Evolutionary conservation across 2,329 filamentous ascomycete species (phyloP).

Genomic region (Pestalotiopsis sp.): DNA sequence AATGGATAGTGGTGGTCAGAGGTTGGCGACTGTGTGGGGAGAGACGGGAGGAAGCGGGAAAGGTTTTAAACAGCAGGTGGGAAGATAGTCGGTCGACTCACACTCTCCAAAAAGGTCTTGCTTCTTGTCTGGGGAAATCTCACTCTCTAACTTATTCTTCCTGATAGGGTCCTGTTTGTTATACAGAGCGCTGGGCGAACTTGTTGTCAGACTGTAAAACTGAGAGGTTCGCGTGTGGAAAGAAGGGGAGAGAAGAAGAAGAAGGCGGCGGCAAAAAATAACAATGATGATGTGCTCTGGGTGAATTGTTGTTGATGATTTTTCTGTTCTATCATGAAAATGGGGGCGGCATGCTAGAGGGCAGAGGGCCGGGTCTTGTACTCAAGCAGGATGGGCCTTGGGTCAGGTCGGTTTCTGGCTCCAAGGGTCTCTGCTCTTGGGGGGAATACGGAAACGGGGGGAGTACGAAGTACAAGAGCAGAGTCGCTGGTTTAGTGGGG

Average conservation of each 20-base stretch:
- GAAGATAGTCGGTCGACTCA: constrained; percentile 12
- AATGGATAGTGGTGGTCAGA: constrained; percentile 11
- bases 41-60: constrained; percentile 11
- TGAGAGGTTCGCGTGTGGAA: constrained; percentile 6
- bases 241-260: neutral
- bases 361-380: constrained; percentile 13
- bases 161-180: constrained; percentile 11
- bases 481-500: constrained; percentile 6
- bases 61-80: constrained; percentile 15
- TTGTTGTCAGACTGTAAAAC: constrained; percentile 9
- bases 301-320: constrained; percentile 2
- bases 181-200: constrained; percentile 10
- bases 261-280: neutral
- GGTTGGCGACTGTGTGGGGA: constrained; percentile 14
- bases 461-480: constrained; percentile 6
- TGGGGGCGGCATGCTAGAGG: constrained; percentile 12
- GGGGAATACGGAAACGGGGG: constrained; percentile 10
- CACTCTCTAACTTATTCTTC: constrained; percentile 4
- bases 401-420: constrained; percentile 11
- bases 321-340: constrained; percentile 3
- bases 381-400: constrained; percentile 8
- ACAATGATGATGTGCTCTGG: constrained; percentile 7
- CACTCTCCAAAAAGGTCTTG: constrained; percentile 9
- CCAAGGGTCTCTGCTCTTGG: constrained; percentile 4
- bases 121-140: constrained; percentile 10